These are phyloP conservation scores for Hypoxylon fragiforme DNA, from an alignment of 495 filamentous ascomycete species.

Conservation along the genomic window DNA sequence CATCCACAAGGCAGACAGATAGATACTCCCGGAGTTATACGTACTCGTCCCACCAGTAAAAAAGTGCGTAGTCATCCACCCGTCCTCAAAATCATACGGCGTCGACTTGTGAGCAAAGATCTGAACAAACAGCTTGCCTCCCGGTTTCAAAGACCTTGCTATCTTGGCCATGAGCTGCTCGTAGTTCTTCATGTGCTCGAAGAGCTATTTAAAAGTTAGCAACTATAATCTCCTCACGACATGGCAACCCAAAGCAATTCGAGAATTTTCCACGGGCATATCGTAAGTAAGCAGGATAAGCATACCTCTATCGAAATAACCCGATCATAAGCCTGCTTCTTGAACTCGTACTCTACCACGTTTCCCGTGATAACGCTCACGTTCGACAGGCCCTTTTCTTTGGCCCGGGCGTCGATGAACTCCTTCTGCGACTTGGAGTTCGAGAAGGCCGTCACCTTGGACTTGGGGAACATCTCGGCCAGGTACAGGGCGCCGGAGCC, in stretches of 20 bases:
- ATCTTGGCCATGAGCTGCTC: slow-evolving; percentile 64
- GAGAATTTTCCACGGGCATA: too few species aligned
- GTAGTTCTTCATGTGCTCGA: slow-evolving; percentile 79
- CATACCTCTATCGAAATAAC: slow-evolving; percentile 64
- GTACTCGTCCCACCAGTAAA: slow-evolving; percentile 68
- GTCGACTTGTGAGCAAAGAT: slow-evolving; percentile 62
- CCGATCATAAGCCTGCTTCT: slow-evolving; percentile 56
- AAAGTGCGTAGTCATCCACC: slow-evolving; percentile 74
- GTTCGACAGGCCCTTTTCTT: slow-evolving; percentile 56
- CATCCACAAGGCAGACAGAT: neutral
- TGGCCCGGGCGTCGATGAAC: slow-evolving; percentile 61
- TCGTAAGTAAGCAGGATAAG: neutral
- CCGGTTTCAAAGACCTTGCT: slow-evolving; percentile 55
- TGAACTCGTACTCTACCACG: slow-evolving; percentile 63
- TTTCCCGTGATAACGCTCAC: slow-evolving; percentile 64
- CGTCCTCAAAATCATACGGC: slow-evolving; percentile 67
- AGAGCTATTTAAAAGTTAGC: slow-evolving; percentile 45
- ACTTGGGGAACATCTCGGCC: slow-evolving; percentile 60
- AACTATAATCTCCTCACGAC: too few species aligned
- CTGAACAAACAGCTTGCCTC: slow-evolving; percentile 67
- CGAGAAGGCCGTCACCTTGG: slow-evolving; percentile 63
- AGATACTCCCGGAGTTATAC: slow-evolving; percentile 3
- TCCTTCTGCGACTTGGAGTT: slow-evolving; percentile 66
- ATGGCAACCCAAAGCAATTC: too few species aligned
- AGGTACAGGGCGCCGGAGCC: slow-evolving; percentile 64